These are phyloP conservation scores for Cercospora zeae-maydis DNA, from an alignment of 2,329 filamentous ascomycete genomes.

Conservation along the genomic window DNA sequence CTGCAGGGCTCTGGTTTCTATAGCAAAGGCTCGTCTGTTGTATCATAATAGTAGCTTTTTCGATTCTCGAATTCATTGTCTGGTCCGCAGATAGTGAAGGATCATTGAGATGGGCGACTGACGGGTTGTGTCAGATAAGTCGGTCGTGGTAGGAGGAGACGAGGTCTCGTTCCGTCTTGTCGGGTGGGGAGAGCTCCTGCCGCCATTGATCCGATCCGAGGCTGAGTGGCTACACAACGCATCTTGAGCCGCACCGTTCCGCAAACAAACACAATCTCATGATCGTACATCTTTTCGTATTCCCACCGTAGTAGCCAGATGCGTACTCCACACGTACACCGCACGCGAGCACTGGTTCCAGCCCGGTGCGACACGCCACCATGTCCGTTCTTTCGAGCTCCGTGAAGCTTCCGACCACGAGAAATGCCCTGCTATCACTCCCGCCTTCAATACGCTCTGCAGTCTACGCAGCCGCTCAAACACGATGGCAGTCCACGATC, in stretches of 20 bases:
- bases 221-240: background rate
- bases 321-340: background rate
- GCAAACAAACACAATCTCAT: background rate
- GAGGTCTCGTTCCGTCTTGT: background rate
- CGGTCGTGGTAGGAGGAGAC: background rate
- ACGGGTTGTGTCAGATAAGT: background rate
- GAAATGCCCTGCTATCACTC: constrained; percentile 26
- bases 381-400: constrained; percentile 4
- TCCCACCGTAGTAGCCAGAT: constrained; percentile 3
- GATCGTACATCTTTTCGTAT: background rate
- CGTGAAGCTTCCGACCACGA: constrained; percentile 1
- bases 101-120: background rate
- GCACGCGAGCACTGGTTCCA: background rate
- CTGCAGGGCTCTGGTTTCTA: no score
- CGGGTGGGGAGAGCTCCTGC: background rate
- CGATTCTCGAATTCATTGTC: no score
- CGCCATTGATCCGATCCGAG: constrained; percentile 6
- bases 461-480: constrained; percentile 24
- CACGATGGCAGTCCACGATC: constrained; percentile 27
- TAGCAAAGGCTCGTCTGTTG: no score
- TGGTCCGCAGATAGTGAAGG: background rate
- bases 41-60: no score
- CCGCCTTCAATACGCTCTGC: constrained; percentile 30
- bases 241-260: background rate
- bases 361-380: background rate